These are phyloP conservation scores for Xylariaceae sp. DNA, from an alignment of 2,329 filamentous ascomycete genomes.

Conservation along the genomic window DNA sequence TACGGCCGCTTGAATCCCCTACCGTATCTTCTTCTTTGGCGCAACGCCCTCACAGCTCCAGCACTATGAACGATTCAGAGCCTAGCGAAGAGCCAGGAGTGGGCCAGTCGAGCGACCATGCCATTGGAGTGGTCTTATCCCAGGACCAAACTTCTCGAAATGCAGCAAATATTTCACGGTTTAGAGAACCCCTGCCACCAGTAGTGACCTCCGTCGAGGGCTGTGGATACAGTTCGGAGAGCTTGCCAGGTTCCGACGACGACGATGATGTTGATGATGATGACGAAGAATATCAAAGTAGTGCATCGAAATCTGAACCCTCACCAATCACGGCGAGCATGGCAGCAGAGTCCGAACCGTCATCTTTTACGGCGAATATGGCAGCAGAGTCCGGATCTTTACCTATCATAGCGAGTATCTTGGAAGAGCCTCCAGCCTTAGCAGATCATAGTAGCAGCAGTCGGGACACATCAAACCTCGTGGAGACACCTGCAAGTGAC, in stretches of 20 bases:
- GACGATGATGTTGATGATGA: too few species aligned
- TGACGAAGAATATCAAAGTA: slow-evolving; percentile 31
- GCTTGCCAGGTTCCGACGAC: slow-evolving; percentile 38
- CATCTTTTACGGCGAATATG: background rate
- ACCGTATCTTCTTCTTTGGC: slow-evolving; percentile 27
- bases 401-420: slow-evolving; percentile 17
- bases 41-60: slow-evolving; percentile 24
- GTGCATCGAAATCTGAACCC: slow-evolving; percentile 16
- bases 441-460: slow-evolving; percentile 19
- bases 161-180: slow-evolving; percentile 51
- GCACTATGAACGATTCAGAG: slow-evolving; percentile 23
- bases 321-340: slow-evolving; percentile 3
- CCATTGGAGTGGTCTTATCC: slow-evolving; percentile 49
- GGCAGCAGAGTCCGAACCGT: too few species aligned
- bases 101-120: slow-evolving; percentile 56
- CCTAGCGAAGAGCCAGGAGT: slow-evolving; percentile 33
- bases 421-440: slow-evolving; percentile 21
- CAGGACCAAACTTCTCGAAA: slow-evolving; percentile 51
- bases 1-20: slow-evolving; percentile 45
- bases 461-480: slow-evolving; percentile 9
- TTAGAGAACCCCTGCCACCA: slow-evolving; percentile 62
- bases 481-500: slow-evolving; percentile 18
- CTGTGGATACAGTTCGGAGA: slow-evolving; percentile 58
- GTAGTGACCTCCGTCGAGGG: slow-evolving; percentile 66
- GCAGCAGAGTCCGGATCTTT: background rate